Evolutionary conservation across 108 stramenopile genomes (phyloP).

Genomic region (Stephanodiscus minutulus): DNA sequence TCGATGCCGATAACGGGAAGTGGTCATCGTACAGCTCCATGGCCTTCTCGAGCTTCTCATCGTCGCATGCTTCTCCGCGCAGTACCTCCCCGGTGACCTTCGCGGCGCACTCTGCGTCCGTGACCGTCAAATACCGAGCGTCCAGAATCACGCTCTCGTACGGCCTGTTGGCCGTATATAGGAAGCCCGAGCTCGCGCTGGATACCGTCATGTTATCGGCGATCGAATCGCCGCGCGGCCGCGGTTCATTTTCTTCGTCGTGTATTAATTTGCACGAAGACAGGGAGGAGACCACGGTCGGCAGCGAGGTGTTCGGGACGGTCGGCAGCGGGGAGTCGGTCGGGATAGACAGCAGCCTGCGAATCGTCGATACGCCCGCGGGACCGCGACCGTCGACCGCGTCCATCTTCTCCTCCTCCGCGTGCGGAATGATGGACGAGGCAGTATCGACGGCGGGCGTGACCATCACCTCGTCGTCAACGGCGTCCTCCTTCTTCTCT

Average conservation of each 20-base stretch:
- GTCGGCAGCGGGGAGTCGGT: constrained; percentile 31
- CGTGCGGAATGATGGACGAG: not conserved
- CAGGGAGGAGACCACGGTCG: constrained; percentile 51
- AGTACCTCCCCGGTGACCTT: constrained; percentile 24
- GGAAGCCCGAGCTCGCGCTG: constrained; percentile 46
- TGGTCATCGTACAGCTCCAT: constrained; percentile 49
- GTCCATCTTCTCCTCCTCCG: constrained; percentile 50
- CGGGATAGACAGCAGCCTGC: constrained; percentile 37
- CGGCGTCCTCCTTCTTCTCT: not conserved
- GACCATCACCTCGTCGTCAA: no score
- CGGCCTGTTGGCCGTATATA: constrained; percentile 65
- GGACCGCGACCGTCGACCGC: constrained; percentile 10
- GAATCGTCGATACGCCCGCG: constrained; percentile 45
- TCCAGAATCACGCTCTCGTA: constrained; percentile 60
- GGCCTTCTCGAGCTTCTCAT: constrained; percentile 40
- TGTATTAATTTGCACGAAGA: constrained; percentile 68
- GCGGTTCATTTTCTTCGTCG: constrained; percentile 16
- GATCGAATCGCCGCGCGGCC: constrained; percentile 17
- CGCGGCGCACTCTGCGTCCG: constrained; percentile 58
- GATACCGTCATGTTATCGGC: constrained; percentile 68
- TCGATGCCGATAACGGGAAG: constrained; percentile 50
- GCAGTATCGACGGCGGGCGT: no score
- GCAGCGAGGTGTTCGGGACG: constrained; percentile 46
- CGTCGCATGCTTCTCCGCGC: not conserved
- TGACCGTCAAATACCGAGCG: constrained; percentile 82